Evolutionary conservation across 805 yeast genomes (phyloP).

Genomic region (Lachancea cidri): DNA sequence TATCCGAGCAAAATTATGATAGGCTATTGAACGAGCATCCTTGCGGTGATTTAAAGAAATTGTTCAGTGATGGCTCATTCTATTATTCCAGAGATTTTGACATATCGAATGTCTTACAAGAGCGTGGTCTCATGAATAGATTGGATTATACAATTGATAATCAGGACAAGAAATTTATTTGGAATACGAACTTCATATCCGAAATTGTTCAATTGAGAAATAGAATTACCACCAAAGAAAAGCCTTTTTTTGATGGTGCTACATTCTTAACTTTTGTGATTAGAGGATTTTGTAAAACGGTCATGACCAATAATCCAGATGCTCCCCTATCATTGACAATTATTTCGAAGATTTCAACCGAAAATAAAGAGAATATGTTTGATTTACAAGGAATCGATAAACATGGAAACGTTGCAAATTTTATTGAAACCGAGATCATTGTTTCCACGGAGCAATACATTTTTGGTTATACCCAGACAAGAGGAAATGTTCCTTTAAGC

Average conservation of each 20-base stretch:
- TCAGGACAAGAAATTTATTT: constrained; percentile 74
- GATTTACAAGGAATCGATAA: constrained; percentile 88
- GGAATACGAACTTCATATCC: constrained; percentile 83
- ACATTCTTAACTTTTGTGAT: constrained; percentile 77
- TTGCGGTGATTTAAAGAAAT: constrained; percentile 66
- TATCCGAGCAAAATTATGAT: constrained; percentile 24
- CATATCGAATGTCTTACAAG: constrained; percentile 73
- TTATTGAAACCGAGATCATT: constrained; percentile 84
- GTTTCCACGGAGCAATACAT: constrained; percentile 44
- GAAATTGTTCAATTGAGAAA: constrained; percentile 70
- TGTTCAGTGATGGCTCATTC: constrained; percentile 78
- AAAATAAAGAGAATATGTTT: constrained; percentile 80
- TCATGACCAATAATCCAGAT: constrained; percentile 18
- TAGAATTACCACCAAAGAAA: constrained; percentile 57
- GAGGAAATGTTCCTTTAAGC: constrained; percentile 91
- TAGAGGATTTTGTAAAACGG: constrained; percentile 86
- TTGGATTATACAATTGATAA: constrained; percentile 39
- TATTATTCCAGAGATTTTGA: constrained; percentile 89
- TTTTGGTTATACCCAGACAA: constrained; percentile 74
- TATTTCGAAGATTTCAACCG: constrained; percentile 86
- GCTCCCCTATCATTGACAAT: constrained; percentile 51
- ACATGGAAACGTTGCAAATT: constrained; percentile 87
- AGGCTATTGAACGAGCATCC: constrained; percentile 58
- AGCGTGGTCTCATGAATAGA: constrained; percentile 47
- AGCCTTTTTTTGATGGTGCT: constrained; percentile 54